Evolutionary conservation across 2,329 filamentous ascomycete species (phyloP).

Genomic region (Verticillium isaacii): DNA sequence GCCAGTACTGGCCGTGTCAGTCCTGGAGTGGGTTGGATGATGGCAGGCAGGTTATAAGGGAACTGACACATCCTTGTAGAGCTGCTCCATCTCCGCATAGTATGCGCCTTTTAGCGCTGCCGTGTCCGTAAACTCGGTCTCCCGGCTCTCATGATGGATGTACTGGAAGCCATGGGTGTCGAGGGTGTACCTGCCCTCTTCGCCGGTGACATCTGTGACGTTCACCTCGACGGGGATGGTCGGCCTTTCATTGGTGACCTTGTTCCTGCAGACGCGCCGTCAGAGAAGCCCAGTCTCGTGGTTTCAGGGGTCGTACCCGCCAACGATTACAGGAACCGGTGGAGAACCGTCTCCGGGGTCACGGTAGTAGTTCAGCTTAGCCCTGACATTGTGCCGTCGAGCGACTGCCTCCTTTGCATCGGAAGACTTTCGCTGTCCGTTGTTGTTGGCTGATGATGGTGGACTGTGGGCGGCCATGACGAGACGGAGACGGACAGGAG

Average conservation of each 20-base stretch:
- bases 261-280: slow-evolving; percentile 13
- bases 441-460: background rate
- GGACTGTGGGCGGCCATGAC: background rate
- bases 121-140: slow-evolving; percentile 51
- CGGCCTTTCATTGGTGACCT: slow-evolving; percentile 65
- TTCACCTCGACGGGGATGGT: slow-evolving; percentile 52
- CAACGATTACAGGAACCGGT: slow-evolving; percentile 13
- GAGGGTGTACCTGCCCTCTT: slow-evolving; percentile 60
- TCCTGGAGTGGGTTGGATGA: background rate
- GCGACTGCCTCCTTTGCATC: background rate
- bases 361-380: slow-evolving; percentile 14
- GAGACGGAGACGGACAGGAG: background rate
- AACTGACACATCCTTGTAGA: slow-evolving; percentile 12
- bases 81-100: slow-evolving; percentile 12
- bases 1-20: slow-evolving; percentile 17
- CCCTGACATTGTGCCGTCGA: slow-evolving; percentile 6
- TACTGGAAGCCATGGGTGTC: slow-evolving; percentile 52
- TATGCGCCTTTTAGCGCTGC: slow-evolving; percentile 42
- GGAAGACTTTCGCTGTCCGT: background rate
- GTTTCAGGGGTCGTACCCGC: slow-evolving; percentile 8
- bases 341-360: slow-evolving; percentile 14
- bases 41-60: background rate
- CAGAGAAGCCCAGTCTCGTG: background rate
- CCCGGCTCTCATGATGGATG: slow-evolving; percentile 46
- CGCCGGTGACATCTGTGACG: slow-evolving; percentile 52